Percentiles rank a stretch among this genome's conserved stretches.
These are phyloP conservation scores for Ophiostoma australiae DNA, from an alignment of 2,329 filamentous ascomycete genomes.

Conservation along the genomic window DNA sequence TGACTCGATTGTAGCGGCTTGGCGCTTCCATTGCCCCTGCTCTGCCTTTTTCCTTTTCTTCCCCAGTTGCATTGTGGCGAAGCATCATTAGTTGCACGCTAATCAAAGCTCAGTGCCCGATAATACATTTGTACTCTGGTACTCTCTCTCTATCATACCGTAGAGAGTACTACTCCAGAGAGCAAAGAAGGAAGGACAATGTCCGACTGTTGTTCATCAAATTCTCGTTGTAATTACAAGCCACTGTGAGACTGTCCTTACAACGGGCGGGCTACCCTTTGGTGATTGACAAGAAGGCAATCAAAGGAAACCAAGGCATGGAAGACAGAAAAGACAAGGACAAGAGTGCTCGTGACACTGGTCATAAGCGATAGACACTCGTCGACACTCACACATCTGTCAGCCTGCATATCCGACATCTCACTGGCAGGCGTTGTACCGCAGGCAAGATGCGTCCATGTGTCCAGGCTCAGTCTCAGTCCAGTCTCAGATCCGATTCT, in stretches of 20 bases:
- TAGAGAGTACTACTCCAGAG: background rate
- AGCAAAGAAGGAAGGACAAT: background rate
- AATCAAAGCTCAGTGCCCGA: background rate
- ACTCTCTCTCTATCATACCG: background rate
- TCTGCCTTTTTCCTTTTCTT: slow-evolving; percentile 9
- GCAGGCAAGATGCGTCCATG: background rate
- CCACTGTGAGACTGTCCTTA: too few species aligned
- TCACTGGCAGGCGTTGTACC: slow-evolving; percentile 3
- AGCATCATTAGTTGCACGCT: slow-evolving; percentile 12
- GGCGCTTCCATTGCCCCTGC: background rate
- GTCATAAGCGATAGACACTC: background rate
- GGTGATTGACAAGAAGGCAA: background rate
- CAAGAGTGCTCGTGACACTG: background rate
- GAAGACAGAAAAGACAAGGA: background rate
- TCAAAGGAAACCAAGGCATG: background rate
- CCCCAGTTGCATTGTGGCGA: slow-evolving; percentile 16
- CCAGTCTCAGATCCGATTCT: background rate
- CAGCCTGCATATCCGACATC: slow-evolving; percentile 10
- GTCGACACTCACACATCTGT: background rate
- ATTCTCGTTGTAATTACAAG: too few species aligned
- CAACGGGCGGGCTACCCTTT: too few species aligned
- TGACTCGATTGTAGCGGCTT: slow-evolving; percentile 12
- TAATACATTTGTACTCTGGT: slow-evolving; percentile 8
- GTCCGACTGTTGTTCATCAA: too few species aligned
- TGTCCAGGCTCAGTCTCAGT: background rate